Percentiles rank a stretch among this genome's conserved stretches.
phyloP scores from a whole-genome alignment of 768 basidiomycete species.

The Collybiopsis luxurians region DNA sequence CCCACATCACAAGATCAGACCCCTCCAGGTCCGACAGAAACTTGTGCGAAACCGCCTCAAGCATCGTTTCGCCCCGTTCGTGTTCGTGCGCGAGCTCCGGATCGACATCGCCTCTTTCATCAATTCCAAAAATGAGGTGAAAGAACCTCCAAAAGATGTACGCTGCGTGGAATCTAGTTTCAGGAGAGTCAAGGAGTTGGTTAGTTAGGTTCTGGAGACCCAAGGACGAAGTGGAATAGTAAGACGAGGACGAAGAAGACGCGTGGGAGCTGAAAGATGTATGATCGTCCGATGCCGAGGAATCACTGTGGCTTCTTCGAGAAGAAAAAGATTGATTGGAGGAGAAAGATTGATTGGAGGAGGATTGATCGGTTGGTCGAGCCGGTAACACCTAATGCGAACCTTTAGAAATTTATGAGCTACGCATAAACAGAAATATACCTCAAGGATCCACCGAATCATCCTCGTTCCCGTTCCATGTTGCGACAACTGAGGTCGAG shows the following conservation, averaged over 20 bases:
- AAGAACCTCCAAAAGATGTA: conserved; percentile 61
- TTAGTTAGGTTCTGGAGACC: conserved; percentile 38
- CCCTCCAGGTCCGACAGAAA: conserved; percentile 18
- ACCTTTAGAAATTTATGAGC: not conserved
- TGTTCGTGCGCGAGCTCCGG: conserved; percentile 1
- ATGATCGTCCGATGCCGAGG: not conserved
- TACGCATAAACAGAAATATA: conserved; percentile 11
- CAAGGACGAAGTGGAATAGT: too few species aligned
- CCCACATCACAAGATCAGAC: conserved; percentile 46
- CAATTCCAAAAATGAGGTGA: conserved; percentile 28
- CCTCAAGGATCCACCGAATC: conserved; percentile 47
- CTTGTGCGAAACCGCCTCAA: not conserved
- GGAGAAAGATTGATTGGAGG: too few species aligned
- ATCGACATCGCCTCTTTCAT: not conserved
- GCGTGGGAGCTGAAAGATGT: not conserved
- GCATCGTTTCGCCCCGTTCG: not conserved
- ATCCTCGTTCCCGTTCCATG: conserved; percentile 29
- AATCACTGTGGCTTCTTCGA: not conserved
- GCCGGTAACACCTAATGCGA: not conserved
- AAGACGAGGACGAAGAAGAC: too few species aligned
- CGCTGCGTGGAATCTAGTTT: conserved; percentile 66
- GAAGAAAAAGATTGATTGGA: too few species aligned
- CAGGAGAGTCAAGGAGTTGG: conserved; percentile 49
- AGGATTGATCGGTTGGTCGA: not conserved
- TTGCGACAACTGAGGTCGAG: too few species aligned